Evolutionary conservation across 495 filamentous ascomycete genomes (phyloP).

Genomic region (Chaetomium fimeti): DNA sequence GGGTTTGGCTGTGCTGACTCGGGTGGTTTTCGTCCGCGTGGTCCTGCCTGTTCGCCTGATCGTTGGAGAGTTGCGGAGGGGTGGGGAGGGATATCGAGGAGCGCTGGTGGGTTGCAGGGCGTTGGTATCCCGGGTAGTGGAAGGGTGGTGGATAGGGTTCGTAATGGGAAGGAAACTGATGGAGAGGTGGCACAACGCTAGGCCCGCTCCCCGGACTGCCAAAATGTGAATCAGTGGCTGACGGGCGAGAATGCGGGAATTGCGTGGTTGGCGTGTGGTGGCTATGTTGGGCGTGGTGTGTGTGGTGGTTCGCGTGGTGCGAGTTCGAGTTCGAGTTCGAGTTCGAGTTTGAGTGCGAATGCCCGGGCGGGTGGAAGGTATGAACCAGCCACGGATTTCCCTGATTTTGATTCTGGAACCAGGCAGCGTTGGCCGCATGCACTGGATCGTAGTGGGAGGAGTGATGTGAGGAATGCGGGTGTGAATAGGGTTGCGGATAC

Average conservation of each 20-base stretch:
- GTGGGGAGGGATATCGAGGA: background rate
- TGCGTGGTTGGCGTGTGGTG: background rate
- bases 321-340: too few species aligned
- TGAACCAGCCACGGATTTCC: conserved; percentile 19
- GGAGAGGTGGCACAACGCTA: conserved; percentile 12
- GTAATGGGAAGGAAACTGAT: conserved; percentile 11
- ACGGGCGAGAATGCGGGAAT: conserved; percentile 6
- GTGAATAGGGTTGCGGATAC: conserved; percentile 13
- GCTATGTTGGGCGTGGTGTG: too few species aligned
- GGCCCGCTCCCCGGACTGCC: background rate
- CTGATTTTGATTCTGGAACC: conserved; percentile 15
- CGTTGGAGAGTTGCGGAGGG: conserved; percentile 1
- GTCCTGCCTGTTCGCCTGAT: background rate
- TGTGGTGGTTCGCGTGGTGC: too few species aligned
- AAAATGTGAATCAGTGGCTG: conserved; percentile 4
- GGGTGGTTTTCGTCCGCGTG: conserved; percentile 11
- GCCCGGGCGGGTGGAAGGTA: too few species aligned
- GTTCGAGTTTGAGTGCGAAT: too few species aligned
- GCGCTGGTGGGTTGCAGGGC: conserved; percentile 8
- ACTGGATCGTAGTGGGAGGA: conserved; percentile 29
- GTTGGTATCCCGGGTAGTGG: conserved; percentile 8
- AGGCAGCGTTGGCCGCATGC: conserved; percentile 23
- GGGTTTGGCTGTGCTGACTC: background rate
- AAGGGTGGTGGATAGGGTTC: conserved; percentile 15
- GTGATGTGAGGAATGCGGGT: conserved; percentile 5